These are phyloP conservation scores for Cladophialophora exuberans DNA, from an alignment of 2,329 filamentous ascomycete genomes.

Conservation along the genomic window DNA sequence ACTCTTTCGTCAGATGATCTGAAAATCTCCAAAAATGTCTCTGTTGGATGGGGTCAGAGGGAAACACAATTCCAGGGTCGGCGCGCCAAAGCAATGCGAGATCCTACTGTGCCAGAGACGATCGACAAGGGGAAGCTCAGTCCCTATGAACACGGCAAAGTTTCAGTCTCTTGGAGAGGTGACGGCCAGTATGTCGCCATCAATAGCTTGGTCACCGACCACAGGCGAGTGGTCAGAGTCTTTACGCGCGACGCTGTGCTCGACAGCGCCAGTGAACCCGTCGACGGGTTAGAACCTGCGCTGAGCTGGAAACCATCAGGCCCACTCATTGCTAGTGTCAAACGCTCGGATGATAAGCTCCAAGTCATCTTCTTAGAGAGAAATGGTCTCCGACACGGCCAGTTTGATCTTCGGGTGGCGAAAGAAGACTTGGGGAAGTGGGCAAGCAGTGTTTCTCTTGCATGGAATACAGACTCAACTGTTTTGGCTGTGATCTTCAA, in stretches of 20 bases:
- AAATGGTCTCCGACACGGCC: constrained; percentile 94
- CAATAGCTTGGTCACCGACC: constrained; percentile 71
- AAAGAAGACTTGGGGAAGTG: constrained; percentile 60
- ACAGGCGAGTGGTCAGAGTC: constrained; percentile 80
- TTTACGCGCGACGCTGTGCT: constrained; percentile 88
- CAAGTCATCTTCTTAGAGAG: constrained; percentile 95
- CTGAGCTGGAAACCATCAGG: constrained; percentile 91
- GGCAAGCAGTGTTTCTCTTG: constrained; percentile 65
- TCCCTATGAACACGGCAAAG: constrained; percentile 69
- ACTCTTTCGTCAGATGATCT: constrained; percentile 75
- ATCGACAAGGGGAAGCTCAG: constrained; percentile 83
- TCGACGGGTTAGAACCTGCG: constrained; percentile 84
- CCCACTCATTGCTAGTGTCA: constrained; percentile 86
- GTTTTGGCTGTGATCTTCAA: constrained; percentile 80
- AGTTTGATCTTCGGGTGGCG: constrained; percentile 77
- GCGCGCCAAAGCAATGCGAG: constrained; percentile 80
- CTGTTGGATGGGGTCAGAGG: constrained; percentile 96
- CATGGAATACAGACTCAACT: constrained; percentile 91
- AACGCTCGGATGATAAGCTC: constrained; percentile 63
- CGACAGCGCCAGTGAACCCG: constrained; percentile 92
- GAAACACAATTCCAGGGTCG: constrained; percentile 98
- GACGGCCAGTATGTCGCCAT: constrained; percentile 90
- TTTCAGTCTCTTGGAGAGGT: constrained; percentile 86
- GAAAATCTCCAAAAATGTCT: constrained; percentile 88
- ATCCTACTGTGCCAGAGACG: constrained; percentile 92